Conservation (phyloP, 441 rosid species). For the Croton setiger region DNA sequence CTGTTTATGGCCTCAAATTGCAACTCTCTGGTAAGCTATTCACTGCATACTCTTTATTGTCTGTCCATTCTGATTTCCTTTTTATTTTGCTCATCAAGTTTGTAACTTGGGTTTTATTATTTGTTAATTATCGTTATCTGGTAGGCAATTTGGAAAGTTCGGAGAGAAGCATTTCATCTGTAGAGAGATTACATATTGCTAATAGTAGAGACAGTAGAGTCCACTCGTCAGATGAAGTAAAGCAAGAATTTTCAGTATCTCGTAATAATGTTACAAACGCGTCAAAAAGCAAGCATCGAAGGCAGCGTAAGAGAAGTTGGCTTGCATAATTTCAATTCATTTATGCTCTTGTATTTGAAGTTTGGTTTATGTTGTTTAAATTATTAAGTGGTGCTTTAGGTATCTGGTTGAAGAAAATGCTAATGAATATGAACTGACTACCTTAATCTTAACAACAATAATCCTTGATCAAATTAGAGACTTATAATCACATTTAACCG, state of each 20-base stretch:
- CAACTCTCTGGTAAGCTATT: conserved; percentile 51
- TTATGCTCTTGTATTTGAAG: not conserved
- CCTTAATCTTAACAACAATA: not conserved
- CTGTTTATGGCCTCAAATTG: conserved; percentile 45
- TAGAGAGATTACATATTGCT: conserved; percentile 9
- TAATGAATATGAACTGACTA: not conserved
- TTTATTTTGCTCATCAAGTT: not conserved
- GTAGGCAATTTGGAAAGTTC: conserved; percentile 7
- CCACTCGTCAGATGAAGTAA: not conserved
- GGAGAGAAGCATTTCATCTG: not conserved
- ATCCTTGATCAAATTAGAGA: not conserved
- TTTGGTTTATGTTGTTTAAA: not conserved
- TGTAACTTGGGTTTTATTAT: not conserved
- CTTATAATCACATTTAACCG: not conserved
- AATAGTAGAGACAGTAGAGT: not conserved
- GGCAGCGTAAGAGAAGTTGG: conserved; percentile 38
- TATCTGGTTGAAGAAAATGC: not conserved
- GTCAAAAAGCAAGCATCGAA: conserved; percentile 33
- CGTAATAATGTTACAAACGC: conserved; percentile 14
- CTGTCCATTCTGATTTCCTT: not conserved
- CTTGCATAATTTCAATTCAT: conserved; percentile 8
- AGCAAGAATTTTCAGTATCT: conserved; percentile 18
- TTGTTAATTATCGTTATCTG: not conserved
- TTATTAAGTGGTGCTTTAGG: not conserved
- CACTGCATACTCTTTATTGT: not conserved